Evolutionary conservation across 2,329 filamentous ascomycete genomes (phyloP).

Genomic region (Xylariaceae sp.): DNA sequence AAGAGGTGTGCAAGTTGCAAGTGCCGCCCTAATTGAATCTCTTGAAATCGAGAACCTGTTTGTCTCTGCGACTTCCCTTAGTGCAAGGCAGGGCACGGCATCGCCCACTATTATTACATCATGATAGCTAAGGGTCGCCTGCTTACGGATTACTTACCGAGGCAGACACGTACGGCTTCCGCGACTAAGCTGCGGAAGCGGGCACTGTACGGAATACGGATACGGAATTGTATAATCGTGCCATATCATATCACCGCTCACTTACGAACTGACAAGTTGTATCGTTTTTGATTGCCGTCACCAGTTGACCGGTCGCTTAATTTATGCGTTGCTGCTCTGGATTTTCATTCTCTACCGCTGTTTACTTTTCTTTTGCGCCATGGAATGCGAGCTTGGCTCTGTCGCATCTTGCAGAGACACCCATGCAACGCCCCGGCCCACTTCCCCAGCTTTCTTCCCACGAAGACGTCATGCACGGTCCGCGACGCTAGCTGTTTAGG

Average conservation of each 20-base stretch:
- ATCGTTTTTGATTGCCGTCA: background rate
- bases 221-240: background rate
- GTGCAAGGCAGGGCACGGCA: too few relatives aligned
- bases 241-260: background rate
- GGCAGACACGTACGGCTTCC: too few relatives aligned
- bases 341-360: too few relatives aligned
- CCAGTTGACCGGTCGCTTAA: background rate
- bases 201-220: too few relatives aligned
- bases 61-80: background rate
- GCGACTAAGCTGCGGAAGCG: too few relatives aligned
- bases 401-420: background rate
- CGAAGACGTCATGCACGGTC: background rate
- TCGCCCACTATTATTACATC: background rate
- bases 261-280: background rate
- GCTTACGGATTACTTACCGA: background rate
- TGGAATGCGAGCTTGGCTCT: background rate
- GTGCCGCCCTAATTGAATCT: background rate
- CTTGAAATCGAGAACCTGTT: background rate
- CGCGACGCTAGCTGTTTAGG: slow-evolving; percentile 5
- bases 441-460: slow-evolving; percentile 17
- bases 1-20: background rate
- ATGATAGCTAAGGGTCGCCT: background rate
- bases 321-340: background rate
- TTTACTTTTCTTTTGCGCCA: background rate
- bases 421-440: slow-evolving; percentile 13